Conservation (phyloP, 139 green algal species). For the Chlamydomonas eustigma region DNA sequence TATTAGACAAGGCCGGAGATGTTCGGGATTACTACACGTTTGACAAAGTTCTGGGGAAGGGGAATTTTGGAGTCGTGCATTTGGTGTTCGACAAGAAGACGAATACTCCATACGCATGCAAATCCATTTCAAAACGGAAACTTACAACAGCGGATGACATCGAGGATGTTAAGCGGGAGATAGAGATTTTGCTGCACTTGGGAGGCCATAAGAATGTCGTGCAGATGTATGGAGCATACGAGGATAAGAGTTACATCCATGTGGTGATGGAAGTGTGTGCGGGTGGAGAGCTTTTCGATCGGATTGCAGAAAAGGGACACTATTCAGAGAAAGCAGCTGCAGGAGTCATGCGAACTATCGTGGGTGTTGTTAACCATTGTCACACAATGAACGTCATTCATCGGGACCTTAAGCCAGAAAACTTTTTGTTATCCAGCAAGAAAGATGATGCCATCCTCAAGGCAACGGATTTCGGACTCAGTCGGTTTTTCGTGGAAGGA, state of each 20-base stretch:
- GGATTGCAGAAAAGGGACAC: conserved; percentile 48
- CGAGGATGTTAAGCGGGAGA: conserved; percentile 62
- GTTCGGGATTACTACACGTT: conserved; percentile 44
- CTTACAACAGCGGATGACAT: conserved; percentile 57
- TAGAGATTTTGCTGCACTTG: conserved; percentile 65
- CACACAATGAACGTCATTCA: conserved; percentile 95
- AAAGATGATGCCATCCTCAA: neutral
- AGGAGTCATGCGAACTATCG: conserved; percentile 74
- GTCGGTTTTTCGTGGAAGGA: conserved; percentile 48
- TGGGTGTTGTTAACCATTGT: conserved; percentile 87
- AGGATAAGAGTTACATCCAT: conserved; percentile 17
- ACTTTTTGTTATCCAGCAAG: conserved; percentile 45
- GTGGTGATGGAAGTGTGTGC: conserved; percentile 10
- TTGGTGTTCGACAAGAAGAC: conserved; percentile 56
- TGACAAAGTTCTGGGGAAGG: conserved; percentile 57
- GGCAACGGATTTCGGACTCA: conserved; percentile 80
- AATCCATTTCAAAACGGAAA: conserved; percentile 74
- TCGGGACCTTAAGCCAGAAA: conserved; percentile 87
- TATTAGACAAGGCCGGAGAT: conserved; percentile 8
- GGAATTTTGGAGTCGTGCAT: conserved; percentile 64
- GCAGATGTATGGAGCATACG: conserved; percentile 11
- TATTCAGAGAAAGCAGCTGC: conserved; percentile 75
- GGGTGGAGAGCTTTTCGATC: conserved; percentile 93
- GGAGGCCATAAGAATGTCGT: conserved; percentile 15
- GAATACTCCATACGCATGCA: conserved; percentile 69